A percentile compares a stretch with the other conserved stretches of the same genome.
These are phyloP conservation scores for Domatiomyces globalis DNA, from an alignment of 2,329 filamentous ascomycete species.

Conservation along the genomic window DNA sequence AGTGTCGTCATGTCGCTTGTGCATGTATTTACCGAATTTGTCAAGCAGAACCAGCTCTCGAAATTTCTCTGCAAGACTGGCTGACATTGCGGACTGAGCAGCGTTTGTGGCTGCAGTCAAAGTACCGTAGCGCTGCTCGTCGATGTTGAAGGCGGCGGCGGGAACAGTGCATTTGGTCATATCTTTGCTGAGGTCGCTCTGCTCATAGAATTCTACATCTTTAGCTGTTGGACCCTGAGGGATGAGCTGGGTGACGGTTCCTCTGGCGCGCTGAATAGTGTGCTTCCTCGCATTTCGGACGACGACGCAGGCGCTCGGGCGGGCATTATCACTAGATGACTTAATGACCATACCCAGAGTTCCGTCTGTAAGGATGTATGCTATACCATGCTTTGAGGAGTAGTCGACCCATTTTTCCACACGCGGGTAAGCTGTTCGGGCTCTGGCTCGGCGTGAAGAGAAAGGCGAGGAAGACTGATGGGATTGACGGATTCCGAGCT, in stretches of 20 bases:
- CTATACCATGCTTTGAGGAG: constrained; percentile 38
- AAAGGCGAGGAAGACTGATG: neutral
- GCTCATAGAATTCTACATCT: constrained; percentile 36
- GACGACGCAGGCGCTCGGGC: constrained; percentile 32
- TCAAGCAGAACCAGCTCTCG: constrained; percentile 35
- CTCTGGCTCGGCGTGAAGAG: neutral
- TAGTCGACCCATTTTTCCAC: constrained; percentile 42
- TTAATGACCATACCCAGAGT: constrained; percentile 38
- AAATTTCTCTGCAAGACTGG: constrained; percentile 33
- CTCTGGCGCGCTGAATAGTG: constrained; percentile 31
- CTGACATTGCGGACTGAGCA: constrained; percentile 17
- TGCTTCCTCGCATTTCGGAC: constrained; percentile 34
- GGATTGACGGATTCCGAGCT: neutral
- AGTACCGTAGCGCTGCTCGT: constrained; percentile 9
- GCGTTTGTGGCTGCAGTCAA: constrained; percentile 16
- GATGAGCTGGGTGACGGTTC: constrained; percentile 31
- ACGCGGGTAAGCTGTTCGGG: constrained; percentile 26
- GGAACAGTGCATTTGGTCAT: constrained; percentile 29
- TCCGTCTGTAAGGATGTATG: constrained; percentile 37
- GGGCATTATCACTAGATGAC: constrained; percentile 26
- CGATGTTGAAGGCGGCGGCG: constrained; percentile 25
- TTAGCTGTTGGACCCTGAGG: constrained; percentile 22
- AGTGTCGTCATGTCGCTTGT: constrained; percentile 31
- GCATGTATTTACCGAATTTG: constrained; percentile 40
- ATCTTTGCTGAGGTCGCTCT: constrained; percentile 26